Evolutionary conservation across 202 grass and related monocot genomes (phyloP), one percentile per base, ranked within the genome.

Genomic region (Musa balbisiana): DNA sequence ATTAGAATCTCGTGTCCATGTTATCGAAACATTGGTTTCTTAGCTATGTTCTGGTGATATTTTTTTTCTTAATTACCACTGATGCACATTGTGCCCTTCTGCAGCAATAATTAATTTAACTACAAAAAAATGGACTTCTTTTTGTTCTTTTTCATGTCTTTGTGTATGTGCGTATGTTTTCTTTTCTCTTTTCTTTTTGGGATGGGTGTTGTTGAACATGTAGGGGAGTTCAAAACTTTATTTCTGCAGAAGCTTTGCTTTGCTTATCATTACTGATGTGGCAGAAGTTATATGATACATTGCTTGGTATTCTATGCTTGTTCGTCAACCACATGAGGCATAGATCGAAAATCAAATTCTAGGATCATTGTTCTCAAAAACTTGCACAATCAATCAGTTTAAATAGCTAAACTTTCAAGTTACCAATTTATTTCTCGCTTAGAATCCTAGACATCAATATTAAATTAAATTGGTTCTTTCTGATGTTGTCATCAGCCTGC

Each of bases 401-500:
- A 1, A 16, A 70, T 49, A 9, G 9, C 16, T 25, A 21, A 14
- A n/a, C 1, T 26, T 55, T 78, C 10, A 55, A 69, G 22, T 43
- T 78, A 24, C 50, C 3, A 24, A n/a, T 24, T 13, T 29, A 54
- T 55, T 78, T 11, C 10, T 79, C 12, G 58, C 20, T 74, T 51
- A 72, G 52, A 50, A 3, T 60, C 13, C 20, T 67, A 25, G 11
- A 33, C 24, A 29, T 25, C 49, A 24, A 70, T 49, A 67, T 43
- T 55, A 72, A 76, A 81, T 90, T 83, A 70, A 73, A 80, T 14
- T 80, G 14, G n/a, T 63, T 73, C 19, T 59, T 73, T 80, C 69
- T 80, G 68, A 88, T 96, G n/a, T 80, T 93, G 86, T 78, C 89
- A 83, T 87, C 86, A 97, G 90, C 88, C 80, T 93, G 90, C 94